phyloP scores from a whole-genome alignment of 169 alveolate genomes.

The Cyclospora cayetanensis region DNA sequence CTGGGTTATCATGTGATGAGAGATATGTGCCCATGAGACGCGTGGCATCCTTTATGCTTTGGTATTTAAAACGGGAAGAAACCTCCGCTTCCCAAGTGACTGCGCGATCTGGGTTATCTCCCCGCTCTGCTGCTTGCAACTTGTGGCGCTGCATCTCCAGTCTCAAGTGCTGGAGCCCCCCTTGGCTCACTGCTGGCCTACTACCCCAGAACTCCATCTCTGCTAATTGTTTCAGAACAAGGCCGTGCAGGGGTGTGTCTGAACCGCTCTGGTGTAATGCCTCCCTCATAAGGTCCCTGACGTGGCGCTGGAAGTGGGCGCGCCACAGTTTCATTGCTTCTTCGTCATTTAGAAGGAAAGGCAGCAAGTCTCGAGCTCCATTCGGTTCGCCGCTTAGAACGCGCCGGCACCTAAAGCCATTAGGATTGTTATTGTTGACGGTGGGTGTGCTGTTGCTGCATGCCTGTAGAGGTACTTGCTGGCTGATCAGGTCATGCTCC shows the following conservation, averaged over 20 bases:
- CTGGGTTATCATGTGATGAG: not conserved
- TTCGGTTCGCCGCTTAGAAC: constrained; percentile 47
- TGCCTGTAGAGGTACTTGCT: not conserved
- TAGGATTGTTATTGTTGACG: no score
- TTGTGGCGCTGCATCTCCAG: constrained; percentile 40
- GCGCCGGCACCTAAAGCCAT: not conserved
- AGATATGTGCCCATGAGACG: constrained; percentile 67
- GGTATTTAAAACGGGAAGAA: constrained; percentile 38
- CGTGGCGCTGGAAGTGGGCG: constrained; percentile 57
- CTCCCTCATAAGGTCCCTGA: not conserved
- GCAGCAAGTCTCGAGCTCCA: constrained; percentile 33
- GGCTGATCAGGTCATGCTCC: not conserved
- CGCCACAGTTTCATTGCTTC: constrained; percentile 61
- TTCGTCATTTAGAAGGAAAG: constrained; percentile 17
- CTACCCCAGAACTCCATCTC: constrained; percentile 63
- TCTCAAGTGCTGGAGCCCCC: constrained; percentile 28
- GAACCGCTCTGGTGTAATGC: not conserved
- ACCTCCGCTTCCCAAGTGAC: constrained; percentile 66
- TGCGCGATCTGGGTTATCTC: not conserved
- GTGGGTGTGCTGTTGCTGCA: not conserved
- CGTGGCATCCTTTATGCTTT: constrained; percentile 63
- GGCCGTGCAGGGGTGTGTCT: constrained; percentile 29
- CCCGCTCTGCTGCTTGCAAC: constrained; percentile 14
- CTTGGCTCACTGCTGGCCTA: constrained; percentile 60
- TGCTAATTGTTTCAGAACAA: not conserved